These are phyloP conservation scores for Penicillium simplicissimum DNA, from an alignment of 495 filamentous ascomycete species.

Conservation along the genomic window DNA sequence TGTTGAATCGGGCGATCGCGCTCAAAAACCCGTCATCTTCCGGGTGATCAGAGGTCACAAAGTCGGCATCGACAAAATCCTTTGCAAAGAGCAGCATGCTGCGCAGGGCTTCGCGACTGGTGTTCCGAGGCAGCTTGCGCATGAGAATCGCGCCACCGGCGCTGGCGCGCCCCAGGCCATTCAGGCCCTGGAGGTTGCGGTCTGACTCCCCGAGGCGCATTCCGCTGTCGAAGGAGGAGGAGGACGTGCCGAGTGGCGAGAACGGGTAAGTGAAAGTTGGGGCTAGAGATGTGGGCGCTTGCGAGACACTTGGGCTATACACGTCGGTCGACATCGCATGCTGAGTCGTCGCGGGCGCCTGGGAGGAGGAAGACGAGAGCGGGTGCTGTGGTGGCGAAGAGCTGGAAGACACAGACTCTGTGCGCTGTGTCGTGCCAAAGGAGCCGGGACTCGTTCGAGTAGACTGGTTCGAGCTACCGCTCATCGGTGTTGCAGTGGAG, in stretches of 20 bases:
- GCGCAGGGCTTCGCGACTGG: conserved; percentile 68
- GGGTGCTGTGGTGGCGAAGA: conserved; percentile 44
- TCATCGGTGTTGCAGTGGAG: conserved; percentile 41
- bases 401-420: conserved; percentile 48
- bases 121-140: conserved; percentile 74
- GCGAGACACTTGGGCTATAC: conserved; percentile 45
- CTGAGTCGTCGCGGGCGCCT: conserved; percentile 48
- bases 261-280: conserved; percentile 46
- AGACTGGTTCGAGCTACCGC: conserved; percentile 50
- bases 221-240: conserved; percentile 48
- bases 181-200: conserved; percentile 49
- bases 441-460: conserved; percentile 52
- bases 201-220: conserved; percentile 52
- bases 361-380: conserved; percentile 30
- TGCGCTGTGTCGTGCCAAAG: conserved; percentile 48
- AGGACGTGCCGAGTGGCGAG: conserved; percentile 45
- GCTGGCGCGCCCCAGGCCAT: conserved; percentile 40
- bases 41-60: conserved; percentile 63
- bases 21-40: conserved; percentile 72
- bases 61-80: conserved; percentile 72
- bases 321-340: conserved; percentile 57
- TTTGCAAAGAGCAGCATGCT: conserved; percentile 86
- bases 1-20: conserved; percentile 75
- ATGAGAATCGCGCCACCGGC: conserved; percentile 61
- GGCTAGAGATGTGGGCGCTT: conserved; percentile 41